phyloP scores from a whole-genome alignment of 2,329 filamentous ascomycete species.

The Polytolypa hystricis region DNA sequence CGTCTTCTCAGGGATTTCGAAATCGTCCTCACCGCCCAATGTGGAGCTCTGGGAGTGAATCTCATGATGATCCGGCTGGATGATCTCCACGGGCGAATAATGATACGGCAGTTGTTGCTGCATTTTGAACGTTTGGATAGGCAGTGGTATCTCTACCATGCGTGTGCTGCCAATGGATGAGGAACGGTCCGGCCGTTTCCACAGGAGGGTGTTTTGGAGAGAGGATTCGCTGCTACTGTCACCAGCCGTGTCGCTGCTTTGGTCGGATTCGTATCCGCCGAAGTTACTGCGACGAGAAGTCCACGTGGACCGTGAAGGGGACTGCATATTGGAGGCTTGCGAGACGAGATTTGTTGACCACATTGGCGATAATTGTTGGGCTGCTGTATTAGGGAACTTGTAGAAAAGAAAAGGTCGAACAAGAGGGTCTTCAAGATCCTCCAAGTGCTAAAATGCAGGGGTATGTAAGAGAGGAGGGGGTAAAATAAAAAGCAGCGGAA shows the following conservation, averaged over 20 bases:
- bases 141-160: constrained; percentile 1
- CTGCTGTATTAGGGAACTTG: no score
- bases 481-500: no score
- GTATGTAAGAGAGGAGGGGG: no score
- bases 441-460: no score
- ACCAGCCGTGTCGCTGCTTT: constrained; percentile 15
- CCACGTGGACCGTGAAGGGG: constrained; percentile 3
- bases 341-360: no score
- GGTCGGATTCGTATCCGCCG: constrained; percentile 4
- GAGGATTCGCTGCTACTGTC: no score
- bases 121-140: constrained; percentile 1
- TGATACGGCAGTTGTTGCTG: neutral
- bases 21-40: neutral
- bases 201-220: constrained; percentile 1
- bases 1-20: constrained; percentile 3
- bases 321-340: no score
- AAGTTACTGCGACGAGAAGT: neutral
- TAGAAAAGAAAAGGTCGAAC: no score
- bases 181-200: constrained; percentile 6
- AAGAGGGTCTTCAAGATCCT: no score
- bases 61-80: constrained; percentile 4
- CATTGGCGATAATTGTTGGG: no score
- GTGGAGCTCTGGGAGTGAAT: neutral
- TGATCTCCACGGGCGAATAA: constrained; percentile 1
- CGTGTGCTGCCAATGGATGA: neutral